These are phyloP conservation scores for Cladosporium sp. DNA, from an alignment of 2,329 filamentous ascomycete genomes.

Conservation along the genomic window DNA sequence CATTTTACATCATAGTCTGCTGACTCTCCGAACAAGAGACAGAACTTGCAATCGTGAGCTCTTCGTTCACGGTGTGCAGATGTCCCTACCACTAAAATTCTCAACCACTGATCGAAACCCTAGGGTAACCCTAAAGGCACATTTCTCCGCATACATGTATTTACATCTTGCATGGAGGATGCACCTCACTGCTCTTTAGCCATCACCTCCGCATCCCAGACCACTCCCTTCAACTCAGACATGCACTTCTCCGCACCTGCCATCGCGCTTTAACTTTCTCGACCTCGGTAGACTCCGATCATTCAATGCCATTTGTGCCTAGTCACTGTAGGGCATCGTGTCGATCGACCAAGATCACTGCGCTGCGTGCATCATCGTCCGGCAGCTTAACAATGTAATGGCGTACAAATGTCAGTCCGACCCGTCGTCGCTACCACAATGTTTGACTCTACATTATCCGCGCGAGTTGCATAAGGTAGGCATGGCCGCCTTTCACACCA, in stretches of 20 bases:
- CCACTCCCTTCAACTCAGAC: neutral
- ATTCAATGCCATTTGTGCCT: neutral
- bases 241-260: neutral
- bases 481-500: neutral
- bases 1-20: neutral
- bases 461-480: neutral
- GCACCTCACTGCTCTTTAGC: neutral
- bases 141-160: too few relatives aligned
- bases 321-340: neutral
- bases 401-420: constrained; percentile 3
- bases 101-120: neutral
- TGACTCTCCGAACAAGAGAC: neutral
- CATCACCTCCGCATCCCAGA: neutral
- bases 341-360: neutral
- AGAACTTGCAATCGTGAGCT: neutral
- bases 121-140: neutral
- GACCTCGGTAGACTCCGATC: neutral
- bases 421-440: neutral
- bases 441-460: neutral
- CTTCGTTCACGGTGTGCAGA: neutral
- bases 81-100: neutral
- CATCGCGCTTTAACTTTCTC: neutral
- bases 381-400: neutral
- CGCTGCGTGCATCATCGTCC: neutral
- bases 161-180: too few relatives aligned